These are phyloP conservation scores for Starmera stellimalicola DNA, from an alignment of 1,139 yeast genomes.

Conservation along the genomic window DNA sequence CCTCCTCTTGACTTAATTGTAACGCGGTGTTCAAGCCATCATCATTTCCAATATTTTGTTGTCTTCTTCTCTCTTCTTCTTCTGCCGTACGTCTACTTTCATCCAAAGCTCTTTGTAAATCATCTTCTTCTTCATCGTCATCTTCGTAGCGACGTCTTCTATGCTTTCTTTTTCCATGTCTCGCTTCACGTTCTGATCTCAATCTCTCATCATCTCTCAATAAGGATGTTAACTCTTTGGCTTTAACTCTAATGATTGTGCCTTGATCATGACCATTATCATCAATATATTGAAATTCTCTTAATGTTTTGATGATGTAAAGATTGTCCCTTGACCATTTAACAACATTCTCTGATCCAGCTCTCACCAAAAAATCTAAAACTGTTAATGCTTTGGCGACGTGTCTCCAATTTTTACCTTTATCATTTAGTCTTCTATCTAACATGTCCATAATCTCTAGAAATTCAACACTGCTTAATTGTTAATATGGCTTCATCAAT, in stretches of 20 bases:
- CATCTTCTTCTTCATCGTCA: constrained; percentile 50
- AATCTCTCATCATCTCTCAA: constrained; percentile 80
- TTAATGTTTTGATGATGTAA: constrained; percentile 79
- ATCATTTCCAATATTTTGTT: constrained; percentile 34
- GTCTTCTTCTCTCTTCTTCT: constrained; percentile 63
- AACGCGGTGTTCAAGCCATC: constrained; percentile 77
- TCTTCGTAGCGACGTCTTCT: constrained; percentile 22
- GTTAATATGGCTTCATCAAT: constrained; percentile 10
- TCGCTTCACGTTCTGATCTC: constrained; percentile 53
- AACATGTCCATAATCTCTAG: constrained; percentile 93
- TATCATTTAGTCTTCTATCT: constrained; percentile 87
- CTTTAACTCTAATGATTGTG: constrained; percentile 80
- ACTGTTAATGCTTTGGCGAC: constrained; percentile 87
- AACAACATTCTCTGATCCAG: constrained; percentile 87
- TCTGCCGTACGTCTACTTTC: constrained; percentile 79
- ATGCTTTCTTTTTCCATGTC: constrained; percentile 25
- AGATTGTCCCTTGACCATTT: constrained; percentile 90
- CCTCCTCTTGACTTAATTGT: constrained; percentile 80
- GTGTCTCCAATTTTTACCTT: constrained; percentile 98
- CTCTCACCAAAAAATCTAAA: constrained; percentile 77
- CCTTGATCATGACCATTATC: constrained; percentile 83
- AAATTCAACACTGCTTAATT: constrained; percentile 46
- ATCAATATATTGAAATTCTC: constrained; percentile 84
- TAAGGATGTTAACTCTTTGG: constrained; percentile 77
- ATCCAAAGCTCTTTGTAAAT: constrained; percentile 73